Evolutionary conservation across 805 yeast genomes (phyloP), one percentile per base, ranked within the genome.

Genomic region (Metschnikowia lochheadii): DNA sequence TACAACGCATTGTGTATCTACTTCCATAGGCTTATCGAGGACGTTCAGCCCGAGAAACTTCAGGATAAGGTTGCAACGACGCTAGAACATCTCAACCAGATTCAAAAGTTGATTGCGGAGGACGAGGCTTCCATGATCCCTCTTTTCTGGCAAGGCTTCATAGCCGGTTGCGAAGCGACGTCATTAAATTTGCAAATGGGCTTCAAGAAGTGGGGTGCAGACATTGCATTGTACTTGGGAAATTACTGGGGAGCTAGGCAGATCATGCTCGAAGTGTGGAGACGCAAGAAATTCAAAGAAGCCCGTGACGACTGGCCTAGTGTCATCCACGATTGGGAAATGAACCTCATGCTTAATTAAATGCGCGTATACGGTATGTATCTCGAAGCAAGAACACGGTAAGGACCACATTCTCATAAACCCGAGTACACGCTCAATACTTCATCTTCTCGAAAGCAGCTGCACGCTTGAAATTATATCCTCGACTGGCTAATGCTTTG

Each of bases 171-270:
- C 60, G 89, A 87, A 54, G 85, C 90, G 10, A 77, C 80, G 52
- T 80, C 84, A 5, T 58, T 66, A 0, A 73, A 72, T 34, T 66
- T 84, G 35, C 92, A 87, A 56, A 68, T 76, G 52, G 84, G 89
- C 39, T 88, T 81, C 67, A 83, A 81, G 60, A 72, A 75, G 51
- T 89, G 96, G 95, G 84, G 83, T 10, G 82, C 80, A n/a, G 80
- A 80, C 51, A 80, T 81, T 41, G 78, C 77, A 18, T 76, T 67
- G 52, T 73, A 68, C 52, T 57, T 69, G 47, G 95, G 96, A 0
- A 83, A 91, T 32, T 89, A 88, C 63, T 86, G 90, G 88, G 90
- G 89, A 13, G 90, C 92, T 0, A 70, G 92, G 49, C 90, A 85
- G 62, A 87, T 89, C 46, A 85, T 88, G 87, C 72, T 83, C 52